Evolutionary conservation across 177 flowering plant genomes (phyloP).

Genomic region (Tripterygium wilfordii): DNA sequence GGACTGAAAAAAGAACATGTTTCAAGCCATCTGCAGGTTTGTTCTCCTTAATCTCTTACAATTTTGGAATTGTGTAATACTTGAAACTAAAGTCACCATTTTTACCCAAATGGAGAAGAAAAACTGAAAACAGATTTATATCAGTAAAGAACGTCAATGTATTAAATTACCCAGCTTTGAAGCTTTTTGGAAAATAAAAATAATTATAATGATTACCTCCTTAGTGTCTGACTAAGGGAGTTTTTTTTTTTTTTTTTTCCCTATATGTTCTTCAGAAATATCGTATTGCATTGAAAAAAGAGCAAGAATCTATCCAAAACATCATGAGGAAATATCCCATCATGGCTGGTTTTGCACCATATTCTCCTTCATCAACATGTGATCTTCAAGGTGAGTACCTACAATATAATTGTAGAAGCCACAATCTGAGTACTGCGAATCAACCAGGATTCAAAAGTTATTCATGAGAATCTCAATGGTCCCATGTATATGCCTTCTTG

Average conservation of each 20-base stretch:
- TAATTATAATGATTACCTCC: too few species aligned
- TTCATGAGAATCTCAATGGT: neutral
- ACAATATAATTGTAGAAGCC: neutral
- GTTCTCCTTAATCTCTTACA: neutral
- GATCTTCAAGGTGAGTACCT: neutral
- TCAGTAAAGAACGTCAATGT: too few species aligned
- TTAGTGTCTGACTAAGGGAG: neutral
- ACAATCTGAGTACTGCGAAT: neutral
- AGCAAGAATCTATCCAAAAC: slow-evolving; percentile 8
- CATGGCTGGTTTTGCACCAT: neutral
- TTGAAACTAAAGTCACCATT: too few species aligned
- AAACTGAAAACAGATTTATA: too few species aligned
- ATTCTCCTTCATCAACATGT: neutral
- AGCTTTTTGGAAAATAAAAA: too few species aligned
- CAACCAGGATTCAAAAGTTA: neutral
- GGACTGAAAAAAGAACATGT: slow-evolving; percentile 23
- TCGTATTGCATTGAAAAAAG: slow-evolving; percentile 15
- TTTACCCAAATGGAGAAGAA: too few species aligned
- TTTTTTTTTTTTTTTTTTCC: neutral
- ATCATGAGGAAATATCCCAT: slow-evolving; percentile 1
- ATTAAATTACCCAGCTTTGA: too few species aligned
- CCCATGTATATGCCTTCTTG: neutral
- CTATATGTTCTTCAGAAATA: slow-evolving; percentile 19
- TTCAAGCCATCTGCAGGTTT: slow-evolving; percentile 34
- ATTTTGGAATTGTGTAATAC: too few species aligned